Evolutionary conservation across 805 yeast species (phyloP), one percentile per base, ranked within the genome.

Genomic region (Cyberlindnera petersonii): DNA sequence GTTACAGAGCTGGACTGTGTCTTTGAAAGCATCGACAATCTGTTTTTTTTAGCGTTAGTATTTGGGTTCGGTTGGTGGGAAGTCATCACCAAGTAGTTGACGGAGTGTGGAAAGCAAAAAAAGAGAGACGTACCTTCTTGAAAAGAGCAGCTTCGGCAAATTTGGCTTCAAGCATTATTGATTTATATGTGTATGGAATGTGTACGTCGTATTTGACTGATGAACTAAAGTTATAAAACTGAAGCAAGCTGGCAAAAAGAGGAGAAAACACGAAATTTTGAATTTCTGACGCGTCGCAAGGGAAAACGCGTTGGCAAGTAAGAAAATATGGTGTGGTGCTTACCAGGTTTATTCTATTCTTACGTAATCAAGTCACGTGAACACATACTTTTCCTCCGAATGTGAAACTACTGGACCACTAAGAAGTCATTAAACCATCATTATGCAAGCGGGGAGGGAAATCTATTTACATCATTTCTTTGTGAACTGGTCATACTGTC

Each of bases 91-190:
- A n/a, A n/a, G n/a, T n/a, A n/a, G n/a, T n/a, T n/a, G n/a, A n/a
- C n/a, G n/a, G n/a, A n/a, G 69, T 35, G 10, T 24, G 24, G 29
- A 22, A 11, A n/a, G 6, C 20, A 21, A 13, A 20, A 13, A 8
- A 10, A 20, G 14, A 31, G 20, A 13, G 20, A 45, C 49, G 9
- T 27, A 42, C 49, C 65, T 85, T 88, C 68, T 93, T 93, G 61
- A 93, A 77, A 50, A 88, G 75, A 42, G 89, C 75, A 39, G 98
- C 96, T 71, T 88, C 89, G 55, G 84, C 91, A 53, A 93, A 86
- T 71, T 88, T 89, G 52, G 96, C 98, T 78, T 93, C 98, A 69
- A 93, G 79, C 98, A 93, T 93, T 49, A n/a, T 28, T 17, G 23
- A 6, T 15, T 14, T 33, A 6, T 6, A 19, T 11, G 18, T 31